phyloP scores from a whole-genome alignment of 2,329 filamentous ascomycete genomes.

The Trichoderma sp. region DNA sequence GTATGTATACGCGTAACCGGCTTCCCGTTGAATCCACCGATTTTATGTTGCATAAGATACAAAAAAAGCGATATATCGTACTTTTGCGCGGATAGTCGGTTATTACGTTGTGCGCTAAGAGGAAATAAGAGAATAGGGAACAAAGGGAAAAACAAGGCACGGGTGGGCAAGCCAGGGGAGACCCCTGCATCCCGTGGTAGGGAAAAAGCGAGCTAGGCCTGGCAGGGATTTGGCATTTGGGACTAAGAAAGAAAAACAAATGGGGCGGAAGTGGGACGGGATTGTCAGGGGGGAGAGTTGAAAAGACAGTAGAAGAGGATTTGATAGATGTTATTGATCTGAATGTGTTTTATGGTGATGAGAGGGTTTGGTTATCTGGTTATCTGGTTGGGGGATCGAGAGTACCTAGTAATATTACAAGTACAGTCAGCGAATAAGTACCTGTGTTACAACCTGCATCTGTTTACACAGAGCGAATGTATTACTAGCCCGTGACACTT shows the following conservation, averaged over 20 bases:
- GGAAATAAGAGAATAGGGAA: background rate
- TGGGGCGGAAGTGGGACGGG: background rate
- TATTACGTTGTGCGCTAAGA: background rate
- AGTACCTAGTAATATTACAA: too few species aligned
- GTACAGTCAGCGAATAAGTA: too few species aligned
- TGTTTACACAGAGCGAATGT: too few species aligned
- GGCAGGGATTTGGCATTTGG: background rate
- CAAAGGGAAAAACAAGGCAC: background rate
- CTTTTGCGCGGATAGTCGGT: background rate
- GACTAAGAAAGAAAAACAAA: background rate
- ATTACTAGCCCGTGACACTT: background rate
- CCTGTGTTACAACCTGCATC: too few species aligned
- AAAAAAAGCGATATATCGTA: background rate
- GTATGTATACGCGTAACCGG: background rate
- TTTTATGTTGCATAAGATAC: background rate
- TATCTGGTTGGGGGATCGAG: background rate
- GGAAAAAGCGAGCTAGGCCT: background rate
- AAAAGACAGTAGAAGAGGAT: background rate
- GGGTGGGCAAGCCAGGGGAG: background rate
- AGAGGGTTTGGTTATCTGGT: background rate
- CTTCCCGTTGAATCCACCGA: background rate
- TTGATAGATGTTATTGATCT: background rate
- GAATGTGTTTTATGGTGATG: background rate
- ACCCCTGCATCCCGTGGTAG: background rate
- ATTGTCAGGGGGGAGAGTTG: background rate